Base-by-base conservation (phyloP, 306 rosid species). In the Cucurbita ficifolia region DNA sequence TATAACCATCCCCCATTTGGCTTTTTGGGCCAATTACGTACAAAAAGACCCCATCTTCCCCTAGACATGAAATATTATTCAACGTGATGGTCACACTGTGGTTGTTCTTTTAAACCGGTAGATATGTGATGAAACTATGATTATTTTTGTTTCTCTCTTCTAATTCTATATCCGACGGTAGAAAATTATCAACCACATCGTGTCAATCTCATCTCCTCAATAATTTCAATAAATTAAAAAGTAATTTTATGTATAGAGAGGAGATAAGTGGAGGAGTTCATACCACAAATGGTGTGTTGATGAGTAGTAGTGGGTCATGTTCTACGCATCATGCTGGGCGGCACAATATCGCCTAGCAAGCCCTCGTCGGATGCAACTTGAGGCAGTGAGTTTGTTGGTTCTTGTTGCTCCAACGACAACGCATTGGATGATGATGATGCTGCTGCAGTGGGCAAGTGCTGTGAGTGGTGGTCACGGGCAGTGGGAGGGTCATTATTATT, bases 331-430 rank as follows among this genome's bases (percentile, higher is more conserved):
- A 94, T 89, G 73, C 87, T 87, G 5, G 74, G 89, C 33, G 99
- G 92, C 18, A 94, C 96, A 64, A 94, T 89, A 57, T 89, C 99
- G 60, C 92, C 97, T 19, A 94, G 97, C 39, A 94, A 81, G 29
- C 99, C 99, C 65, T 94, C 88, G 63, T 82, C 87, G 3, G 86
- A 68, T 24, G 84, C 77, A 52, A 35, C 10, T 68, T 62, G 53
- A 7, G 16, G 81, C 13, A 10, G 81, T 5, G 86, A 45, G 2
- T 53, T 55, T 21, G 72, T 22, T 70, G 72, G 36, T 3, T 40
- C 22, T 48, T 77, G 24, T 16, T 46, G 24, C 10, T 79, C 78
- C 19, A 76, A 9, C 3, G 46, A 72, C 57, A 79, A 33, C 29
- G 60, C 43, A 40, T 62, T 62, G 46, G 46, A 42, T 45, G 84